Conservation (phyloP, 441 rosid species). For the Metrosideros polymorpha region DNA sequence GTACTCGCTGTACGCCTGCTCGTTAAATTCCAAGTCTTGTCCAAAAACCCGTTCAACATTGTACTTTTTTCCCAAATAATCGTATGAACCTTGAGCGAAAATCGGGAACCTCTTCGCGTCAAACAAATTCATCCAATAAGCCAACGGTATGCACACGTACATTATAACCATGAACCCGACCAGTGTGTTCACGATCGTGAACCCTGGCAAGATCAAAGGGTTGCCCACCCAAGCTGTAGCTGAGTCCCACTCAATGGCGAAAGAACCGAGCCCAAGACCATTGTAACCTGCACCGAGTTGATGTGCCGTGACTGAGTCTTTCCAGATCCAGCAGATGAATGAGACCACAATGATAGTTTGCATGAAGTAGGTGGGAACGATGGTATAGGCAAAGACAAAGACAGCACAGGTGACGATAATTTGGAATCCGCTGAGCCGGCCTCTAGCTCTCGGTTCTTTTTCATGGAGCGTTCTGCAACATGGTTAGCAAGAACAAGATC, state of each 20-base stretch:
- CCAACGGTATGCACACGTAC: not conserved
- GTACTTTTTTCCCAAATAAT: not conserved
- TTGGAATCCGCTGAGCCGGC: not conserved
- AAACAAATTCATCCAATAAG: not conserved
- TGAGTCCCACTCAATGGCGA: not conserved
- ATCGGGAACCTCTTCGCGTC: not conserved
- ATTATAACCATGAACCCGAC: not conserved
- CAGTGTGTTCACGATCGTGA: not conserved
- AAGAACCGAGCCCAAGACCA: not conserved
- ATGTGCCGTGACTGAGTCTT: not conserved
- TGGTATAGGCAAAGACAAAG: not conserved
- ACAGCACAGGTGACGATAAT: not conserved
- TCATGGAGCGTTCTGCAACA: not conserved
- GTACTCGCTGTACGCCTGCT: not conserved
- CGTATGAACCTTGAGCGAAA: not conserved
- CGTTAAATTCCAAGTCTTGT: not conserved
- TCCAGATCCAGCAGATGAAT: not conserved
- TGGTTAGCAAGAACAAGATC: not conserved
- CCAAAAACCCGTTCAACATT: not conserved
- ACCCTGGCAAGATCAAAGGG: not conserved
- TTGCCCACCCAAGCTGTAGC: not conserved
- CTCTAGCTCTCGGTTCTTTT: not conserved
- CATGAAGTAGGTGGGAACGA: not conserved
- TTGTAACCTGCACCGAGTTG: not conserved
- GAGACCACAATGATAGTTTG: not conserved